A percentile compares a stretch with the other conserved stretches of the same genome.
Conservation (phyloP, 2,329 filamentous ascomycete species). For the Fusarium palustre region DNA sequence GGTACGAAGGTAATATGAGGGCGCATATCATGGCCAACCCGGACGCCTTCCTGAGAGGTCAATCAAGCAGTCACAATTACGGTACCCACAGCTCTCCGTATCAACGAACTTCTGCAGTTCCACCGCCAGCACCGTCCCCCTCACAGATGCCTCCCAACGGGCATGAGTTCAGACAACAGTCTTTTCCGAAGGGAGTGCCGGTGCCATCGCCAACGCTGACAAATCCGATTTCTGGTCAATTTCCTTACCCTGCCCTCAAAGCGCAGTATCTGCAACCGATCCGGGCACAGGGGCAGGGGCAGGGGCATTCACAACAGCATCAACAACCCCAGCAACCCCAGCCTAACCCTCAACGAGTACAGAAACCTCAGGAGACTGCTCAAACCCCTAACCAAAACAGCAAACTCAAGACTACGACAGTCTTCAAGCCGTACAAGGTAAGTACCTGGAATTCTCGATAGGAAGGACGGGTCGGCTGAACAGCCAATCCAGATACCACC, state of each 20-base stretch:
- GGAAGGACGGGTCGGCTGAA: constrained; percentile 47
- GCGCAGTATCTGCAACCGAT: constrained; percentile 30
- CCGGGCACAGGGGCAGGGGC: constrained; percentile 6
- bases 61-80: constrained; percentile 4
- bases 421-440: constrained; percentile 51
- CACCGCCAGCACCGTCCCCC: neutral
- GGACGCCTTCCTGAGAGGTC: constrained; percentile 47
- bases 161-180: constrained; percentile 24
- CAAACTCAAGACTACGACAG: constrained; percentile 44
- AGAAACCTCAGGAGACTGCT: neutral
- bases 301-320: neutral
- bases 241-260: constrained; percentile 39
- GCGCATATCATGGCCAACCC: constrained; percentile 57
- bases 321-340: neutral
- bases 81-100: constrained; percentile 13
- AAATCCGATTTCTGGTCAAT: constrained; percentile 17
- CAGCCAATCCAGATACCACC: constrained; percentile 50
- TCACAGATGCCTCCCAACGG: constrained; percentile 2
- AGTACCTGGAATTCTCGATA: constrained; percentile 45
- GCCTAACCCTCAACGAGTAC: constrained; percentile 1
- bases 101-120: neutral
- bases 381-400: constrained; percentile 27
- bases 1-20: constrained; percentile 66
- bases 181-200: constrained; percentile 6
- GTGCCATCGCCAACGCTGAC: neutral